Conservation (phyloP, 108 stramenopile species). For the Mediolabrus comicus region DNA sequence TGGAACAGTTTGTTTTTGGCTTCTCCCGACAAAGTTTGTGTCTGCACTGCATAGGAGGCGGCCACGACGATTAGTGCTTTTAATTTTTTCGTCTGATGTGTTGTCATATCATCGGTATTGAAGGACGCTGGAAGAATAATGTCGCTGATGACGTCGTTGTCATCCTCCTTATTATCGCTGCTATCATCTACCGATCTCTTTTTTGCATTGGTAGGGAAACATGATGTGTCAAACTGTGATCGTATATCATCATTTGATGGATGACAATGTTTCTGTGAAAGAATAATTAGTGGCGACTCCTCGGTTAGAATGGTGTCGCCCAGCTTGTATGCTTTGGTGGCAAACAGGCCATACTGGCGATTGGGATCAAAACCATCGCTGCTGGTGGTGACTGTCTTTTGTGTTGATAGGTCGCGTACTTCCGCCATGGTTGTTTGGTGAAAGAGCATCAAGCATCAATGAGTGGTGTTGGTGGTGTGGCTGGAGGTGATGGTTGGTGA, state of each 20-base stretch:
- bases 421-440: too few species aligned
- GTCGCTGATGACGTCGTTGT: constrained; percentile 3
- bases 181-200: too few species aligned
- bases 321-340: constrained; percentile 49
- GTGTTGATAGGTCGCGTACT: constrained; percentile 41
- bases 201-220: constrained; percentile 1
- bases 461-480: too few species aligned
- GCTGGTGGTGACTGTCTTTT: not conserved
- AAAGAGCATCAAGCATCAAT: too few species aligned
- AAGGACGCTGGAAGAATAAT: constrained; percentile 28
- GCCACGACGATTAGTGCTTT: constrained; percentile 69
- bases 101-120: not conserved
- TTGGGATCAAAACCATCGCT: constrained; percentile 5
- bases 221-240: constrained; percentile 18
- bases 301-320: constrained; percentile 73
- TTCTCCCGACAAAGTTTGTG: constrained; percentile 7
- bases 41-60: constrained; percentile 39
- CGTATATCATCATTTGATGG: constrained; percentile 3
- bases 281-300: constrained; percentile 44
- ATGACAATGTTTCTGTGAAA: too few species aligned
- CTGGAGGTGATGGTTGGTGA: too few species aligned
- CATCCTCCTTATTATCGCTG: constrained; percentile 6
- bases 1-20: constrained; percentile 35
- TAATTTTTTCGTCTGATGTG: constrained; percentile 44
- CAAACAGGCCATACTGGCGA: constrained; percentile 62